Base-by-base conservation (phyloP, 257 asterid species). In the Gynochthodes officinalis region DNA sequence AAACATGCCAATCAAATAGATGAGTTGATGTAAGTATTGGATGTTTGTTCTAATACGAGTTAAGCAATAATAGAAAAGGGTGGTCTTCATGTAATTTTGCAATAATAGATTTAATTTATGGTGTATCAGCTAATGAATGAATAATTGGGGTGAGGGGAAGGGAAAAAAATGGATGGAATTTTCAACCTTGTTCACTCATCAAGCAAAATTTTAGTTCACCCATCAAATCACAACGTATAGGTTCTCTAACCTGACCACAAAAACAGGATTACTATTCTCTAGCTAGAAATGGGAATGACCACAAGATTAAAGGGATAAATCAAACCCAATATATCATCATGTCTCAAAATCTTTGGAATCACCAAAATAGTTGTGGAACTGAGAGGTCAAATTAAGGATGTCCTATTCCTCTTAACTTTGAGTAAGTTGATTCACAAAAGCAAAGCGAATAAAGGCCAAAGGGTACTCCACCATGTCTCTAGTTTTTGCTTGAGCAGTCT, bases 341-440 rank as follows among this genome's bases (percentile, higher is more conserved):
- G 64, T 33, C n/a, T 59, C 39, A 59, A 30, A 59, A 59, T 27
- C 39, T 9, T 59, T 59, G 42, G 64, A 59, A 59, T 59, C 64
- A 27, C 18, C 59, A 53, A n/a, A 7, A 9, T 2, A n/a, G 15
- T 55, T 37, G 6, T 60, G 25, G 65, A 60, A 32, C 15, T n/a
- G 30, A 23, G 4, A 32, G 43, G 25, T 27, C 66, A 60, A 60
- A 59, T 14, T 28, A 59, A n/a, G 37, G 19, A 60, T 60, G 43
- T n/a, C n/a, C n/a, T n/a, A n/a, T 42, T 66, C 54, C 57, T 44
- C 27, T 5, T 32, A 14, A 60, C 66, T 46, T 44, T 27, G 27
- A 14, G 15, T 16, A 2, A 65, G 16, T 25, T 25, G 0, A 25
- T 4, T 4, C 11, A 15, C 33, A 42, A 64, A 64, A 64, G 37